These are phyloP conservation scores for Suhomyces bolitotheri DNA, from an alignment of 1,139 yeast genomes.

Conservation along the genomic window DNA sequence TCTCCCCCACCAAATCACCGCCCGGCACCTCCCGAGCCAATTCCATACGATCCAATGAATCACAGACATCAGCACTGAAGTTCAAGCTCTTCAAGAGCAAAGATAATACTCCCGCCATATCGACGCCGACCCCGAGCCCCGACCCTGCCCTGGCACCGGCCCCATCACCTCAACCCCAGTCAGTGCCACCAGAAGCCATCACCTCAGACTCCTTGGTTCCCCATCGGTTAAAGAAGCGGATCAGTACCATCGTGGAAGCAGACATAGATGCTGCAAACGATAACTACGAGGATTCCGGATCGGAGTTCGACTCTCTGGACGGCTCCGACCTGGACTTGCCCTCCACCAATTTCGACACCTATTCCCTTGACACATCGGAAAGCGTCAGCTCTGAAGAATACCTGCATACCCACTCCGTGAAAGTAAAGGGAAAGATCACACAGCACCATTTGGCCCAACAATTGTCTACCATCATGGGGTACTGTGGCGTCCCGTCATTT, in stretches of 20 bases:
- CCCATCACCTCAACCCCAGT: not conserved
- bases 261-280: conserved; percentile 8
- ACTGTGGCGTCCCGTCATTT: conserved; percentile 29
- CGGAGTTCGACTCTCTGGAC: conserved; percentile 8
- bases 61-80: conserved; percentile 2
- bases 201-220: conserved; percentile 4
- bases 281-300: conserved; percentile 11
- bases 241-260: conserved; percentile 27
- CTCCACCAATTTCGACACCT: conserved; percentile 3
- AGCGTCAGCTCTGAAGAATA: conserved; percentile 25
- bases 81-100: conserved; percentile 9
- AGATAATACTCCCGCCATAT: not conserved
- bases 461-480: conserved; percentile 35
- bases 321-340: conserved; percentile 8
- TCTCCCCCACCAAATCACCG: conserved; percentile 4
- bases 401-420: conserved; percentile 32
- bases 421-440: conserved; percentile 18
- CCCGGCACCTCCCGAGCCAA: conserved; percentile 8
- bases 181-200: not conserved
- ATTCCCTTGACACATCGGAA: conserved; percentile 25
- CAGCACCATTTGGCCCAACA: conserved; percentile 22
- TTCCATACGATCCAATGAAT: conserved; percentile 7
- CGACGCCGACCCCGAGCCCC: conserved; percentile 3
- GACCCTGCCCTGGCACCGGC: conserved; percentile 1
- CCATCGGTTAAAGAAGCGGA: conserved; percentile 16